Conservation (phyloP, 1,284 basidiomycete genomes). For the Trichosporon ovoides region DNA sequence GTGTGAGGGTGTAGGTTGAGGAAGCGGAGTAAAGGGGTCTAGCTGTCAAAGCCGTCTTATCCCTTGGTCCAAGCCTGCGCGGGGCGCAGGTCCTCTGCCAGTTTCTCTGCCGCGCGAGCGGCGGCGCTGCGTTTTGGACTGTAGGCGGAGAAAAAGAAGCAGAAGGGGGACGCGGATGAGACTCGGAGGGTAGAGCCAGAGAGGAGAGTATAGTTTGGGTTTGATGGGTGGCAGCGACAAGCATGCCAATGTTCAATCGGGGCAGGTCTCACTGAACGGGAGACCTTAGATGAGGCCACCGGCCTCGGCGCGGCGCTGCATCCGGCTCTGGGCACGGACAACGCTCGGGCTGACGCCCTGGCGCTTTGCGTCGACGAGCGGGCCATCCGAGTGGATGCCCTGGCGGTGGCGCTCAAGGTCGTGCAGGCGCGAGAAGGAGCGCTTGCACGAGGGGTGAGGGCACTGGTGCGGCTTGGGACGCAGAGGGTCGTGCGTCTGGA, state of each 20-base stretch:
- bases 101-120: conserved; percentile 33
- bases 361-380: conserved; percentile 47
- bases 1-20: conserved; percentile 6
- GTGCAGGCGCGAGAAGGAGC: conserved; percentile 49
- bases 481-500: conserved; percentile 48
- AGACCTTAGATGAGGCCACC: conserved; percentile 37
- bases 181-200: conserved; percentile 36
- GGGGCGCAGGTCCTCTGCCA: conserved; percentile 33
- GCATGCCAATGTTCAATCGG: conserved; percentile 32
- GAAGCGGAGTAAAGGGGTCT: conserved; percentile 20
- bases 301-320: conserved; percentile 39
- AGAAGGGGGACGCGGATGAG: conserved; percentile 33
- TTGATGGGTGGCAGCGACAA: conserved; percentile 32
- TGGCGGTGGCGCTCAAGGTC: conserved; percentile 51
- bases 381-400: conserved; percentile 49
- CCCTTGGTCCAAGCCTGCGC: conserved; percentile 44
- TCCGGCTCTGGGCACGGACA: conserved; percentile 44
- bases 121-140: conserved; percentile 48
- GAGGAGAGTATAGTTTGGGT: conserved; percentile 12
- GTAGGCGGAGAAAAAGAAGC: conserved; percentile 13
- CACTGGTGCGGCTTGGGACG: conserved; percentile 49
- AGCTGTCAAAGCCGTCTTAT: conserved; percentile 43
- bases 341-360: conserved; percentile 43
- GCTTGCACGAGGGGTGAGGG: conserved; percentile 45
- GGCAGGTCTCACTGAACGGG: conserved; percentile 6